Base-by-base conservation (phyloP, 2,329 filamentous ascomycete species). In the Colletotrichum sidae region DNA sequence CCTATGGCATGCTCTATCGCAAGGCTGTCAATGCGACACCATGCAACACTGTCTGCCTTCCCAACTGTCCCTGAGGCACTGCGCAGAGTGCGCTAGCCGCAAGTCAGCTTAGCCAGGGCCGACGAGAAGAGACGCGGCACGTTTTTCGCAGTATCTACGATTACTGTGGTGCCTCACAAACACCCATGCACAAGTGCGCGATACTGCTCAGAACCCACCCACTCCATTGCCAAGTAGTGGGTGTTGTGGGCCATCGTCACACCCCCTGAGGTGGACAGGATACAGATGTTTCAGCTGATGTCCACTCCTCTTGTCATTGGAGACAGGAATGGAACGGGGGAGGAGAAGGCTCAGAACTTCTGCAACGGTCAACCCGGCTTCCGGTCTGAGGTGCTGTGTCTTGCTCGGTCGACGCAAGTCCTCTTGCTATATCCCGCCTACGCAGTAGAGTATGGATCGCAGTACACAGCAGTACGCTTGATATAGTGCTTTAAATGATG, bases 281-380 rank as follows among this genome's bases (percentile, higher is more conserved):
- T 60, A 55, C 55, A 62, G 60, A 55, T 67, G 64, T 67, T 67
- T 67, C 64, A 67, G 64, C 64, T 65, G 64, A 67, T 67, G 60
- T 67, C 64, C 53, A 64, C 64, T 60, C 54, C 44, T 65, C 64
- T 65, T 60, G 60, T 65, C 64, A 55, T 55, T 67, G 64, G 64
- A 67, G 60, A 65, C 64, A 49, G 46, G 49, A 64, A 64, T 65
- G 63, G 63, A 66, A 66, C 63, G 47, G 56, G 56, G 58, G 46
- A 37, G 41, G 46, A 62, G 56, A 47, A 65, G 58, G 62, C 62
- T 65, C 52, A 52, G 62, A 62, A 62, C 62, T 38, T 42, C 46
- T 62, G 25, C 62, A 65, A 62, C 62, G 58, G 58, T 56, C 62
- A 62, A 57, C 62, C 61, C 56, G 46, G 61, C 44, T 61, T 42